Percentiles rank a stretch among this genome's conserved stretches.
These are phyloP conservation scores for Angomonas ambiguus DNA, from an alignment of 208 protist species.

Conservation along the genomic window DNA sequence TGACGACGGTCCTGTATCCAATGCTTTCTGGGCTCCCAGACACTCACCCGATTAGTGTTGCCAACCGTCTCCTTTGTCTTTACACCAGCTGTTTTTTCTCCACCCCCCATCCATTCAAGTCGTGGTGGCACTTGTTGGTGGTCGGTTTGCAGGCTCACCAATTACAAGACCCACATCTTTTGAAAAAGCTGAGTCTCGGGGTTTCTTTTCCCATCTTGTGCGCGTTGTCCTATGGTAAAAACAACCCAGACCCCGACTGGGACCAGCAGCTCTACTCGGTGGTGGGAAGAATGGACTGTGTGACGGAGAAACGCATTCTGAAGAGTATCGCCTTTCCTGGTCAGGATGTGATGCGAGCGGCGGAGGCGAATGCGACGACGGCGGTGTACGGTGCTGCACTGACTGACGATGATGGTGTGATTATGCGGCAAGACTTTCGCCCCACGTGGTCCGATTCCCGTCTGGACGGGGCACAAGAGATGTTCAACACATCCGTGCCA, in stretches of 20 bases:
- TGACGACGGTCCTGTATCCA: constrained; percentile 7
- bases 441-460: constrained; percentile 67
- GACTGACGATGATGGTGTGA: constrained; percentile 76
- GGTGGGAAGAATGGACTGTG: constrained; percentile 62
- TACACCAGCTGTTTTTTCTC: constrained; percentile 1
- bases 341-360: constrained; percentile 47
- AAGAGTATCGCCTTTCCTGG: constrained; percentile 20
- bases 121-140: constrained; percentile 4
- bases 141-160: background rate
- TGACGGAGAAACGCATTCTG: constrained; percentile 13
- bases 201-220: constrained; percentile 13
- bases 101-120: background rate
- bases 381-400: constrained; percentile 39
- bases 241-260: constrained; percentile 3
- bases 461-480: constrained; percentile 57
- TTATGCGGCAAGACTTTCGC: constrained; percentile 63
- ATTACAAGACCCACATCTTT: background rate
- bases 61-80: constrained; percentile 18
- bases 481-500: constrained; percentile 70
- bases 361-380: constrained; percentile 51
- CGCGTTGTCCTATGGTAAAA: background rate
- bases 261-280: constrained; percentile 37
- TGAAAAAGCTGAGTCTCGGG: background rate
- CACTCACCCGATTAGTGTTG: constrained; percentile 12
- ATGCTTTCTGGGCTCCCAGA: constrained; percentile 10